Evolutionary conservation across 129 eudicot species (phyloP).

Genomic region (Deinandra increscens): DNA sequence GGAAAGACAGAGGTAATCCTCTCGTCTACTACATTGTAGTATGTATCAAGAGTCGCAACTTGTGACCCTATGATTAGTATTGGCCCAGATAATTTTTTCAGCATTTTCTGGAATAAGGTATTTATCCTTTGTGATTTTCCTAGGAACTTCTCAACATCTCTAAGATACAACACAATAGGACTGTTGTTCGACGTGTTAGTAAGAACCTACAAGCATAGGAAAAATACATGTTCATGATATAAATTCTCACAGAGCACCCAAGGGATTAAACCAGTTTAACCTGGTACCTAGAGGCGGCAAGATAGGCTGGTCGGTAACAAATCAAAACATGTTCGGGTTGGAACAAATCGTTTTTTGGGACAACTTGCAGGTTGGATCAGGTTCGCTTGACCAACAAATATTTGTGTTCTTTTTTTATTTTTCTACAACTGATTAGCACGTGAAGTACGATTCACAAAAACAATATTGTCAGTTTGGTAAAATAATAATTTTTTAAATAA

Average conservation of each 20-base stretch:
- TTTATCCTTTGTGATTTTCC: conserved; percentile 67
- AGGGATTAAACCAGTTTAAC: neutral
- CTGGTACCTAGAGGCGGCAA: neutral
- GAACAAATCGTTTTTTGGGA: neutral
- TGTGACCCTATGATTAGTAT: conserved; percentile 80
- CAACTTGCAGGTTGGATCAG: neutral
- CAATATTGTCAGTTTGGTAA: neutral
- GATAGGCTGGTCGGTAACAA: neutral
- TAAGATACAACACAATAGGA: conserved; percentile 76
- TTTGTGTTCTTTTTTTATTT: neutral
- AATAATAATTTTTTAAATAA: neutral
- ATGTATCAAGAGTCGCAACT: conserved; percentile 37
- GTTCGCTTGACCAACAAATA: neutral
- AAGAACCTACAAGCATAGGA: conserved; percentile 53
- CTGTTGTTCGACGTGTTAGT: conserved; percentile 50
- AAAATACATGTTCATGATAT: neutral
- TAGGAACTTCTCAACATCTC: conserved; percentile 81
- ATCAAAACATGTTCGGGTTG: neutral
- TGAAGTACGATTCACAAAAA: neutral
- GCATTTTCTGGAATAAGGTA: conserved; percentile 81
- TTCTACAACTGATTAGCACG: neutral
- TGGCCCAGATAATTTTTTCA: conserved; percentile 71
- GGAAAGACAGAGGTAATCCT: conserved; percentile 68
- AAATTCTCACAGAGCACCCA: neutral
- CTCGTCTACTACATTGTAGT: conserved; percentile 51